phyloP scores from a whole-genome alignment of 176 grass and related monocot genomes.

The Puccinellia tenuiflora region DNA sequence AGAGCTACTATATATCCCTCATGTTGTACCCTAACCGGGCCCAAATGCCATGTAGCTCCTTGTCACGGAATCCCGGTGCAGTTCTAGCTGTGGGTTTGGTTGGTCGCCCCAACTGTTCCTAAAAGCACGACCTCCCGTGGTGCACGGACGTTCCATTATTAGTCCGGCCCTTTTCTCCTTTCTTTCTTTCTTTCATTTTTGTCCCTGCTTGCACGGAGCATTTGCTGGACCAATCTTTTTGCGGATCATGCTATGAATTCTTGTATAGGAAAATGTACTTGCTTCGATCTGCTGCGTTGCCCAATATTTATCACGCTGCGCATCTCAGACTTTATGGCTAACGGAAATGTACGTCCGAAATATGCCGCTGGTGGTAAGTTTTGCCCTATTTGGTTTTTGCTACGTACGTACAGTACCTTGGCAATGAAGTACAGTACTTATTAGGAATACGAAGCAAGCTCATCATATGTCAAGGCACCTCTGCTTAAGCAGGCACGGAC shows the following conservation, averaged over 20 bases:
- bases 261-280: neutral
- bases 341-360: neutral
- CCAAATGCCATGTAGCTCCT: conserved; percentile 30
- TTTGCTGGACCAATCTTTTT: neutral
- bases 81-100: conserved; percentile 13
- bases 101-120: conserved; percentile 12
- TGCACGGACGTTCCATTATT: neutral
- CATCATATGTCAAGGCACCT: no score
- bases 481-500: neutral
- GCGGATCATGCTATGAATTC: neutral
- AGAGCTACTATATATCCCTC: conserved; percentile 25
- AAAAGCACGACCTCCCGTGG: neutral
- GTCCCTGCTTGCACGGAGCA: neutral
- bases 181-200: neutral
- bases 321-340: neutral
- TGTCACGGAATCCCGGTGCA: conserved; percentile 41
- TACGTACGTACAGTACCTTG: neutral
- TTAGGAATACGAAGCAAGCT: no score
- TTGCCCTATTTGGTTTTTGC: neutral
- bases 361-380: neutral
- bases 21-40: neutral
- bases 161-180: neutral
- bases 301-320: neutral
- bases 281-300: no score
- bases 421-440: neutral